Conservation (phyloP, 495 filamentous ascomycete species). For the Beverwykella pulmonaria region DNA sequence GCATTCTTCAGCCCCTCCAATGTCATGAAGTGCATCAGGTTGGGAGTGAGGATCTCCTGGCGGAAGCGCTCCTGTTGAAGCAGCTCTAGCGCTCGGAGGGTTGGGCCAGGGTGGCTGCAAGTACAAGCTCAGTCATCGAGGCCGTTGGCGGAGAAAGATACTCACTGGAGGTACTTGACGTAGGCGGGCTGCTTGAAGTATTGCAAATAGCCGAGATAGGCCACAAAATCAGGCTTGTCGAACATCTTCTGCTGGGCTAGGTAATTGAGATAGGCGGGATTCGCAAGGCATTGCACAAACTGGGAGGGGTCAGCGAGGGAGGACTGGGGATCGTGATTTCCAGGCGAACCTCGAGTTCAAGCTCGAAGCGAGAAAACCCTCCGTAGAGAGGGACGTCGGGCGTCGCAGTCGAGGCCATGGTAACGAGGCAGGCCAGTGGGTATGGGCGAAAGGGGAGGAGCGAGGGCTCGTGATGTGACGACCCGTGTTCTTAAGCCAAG, state of each 20-base stretch:
- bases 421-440: constrained; percentile 11
- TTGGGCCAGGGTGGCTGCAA: constrained; percentile 71
- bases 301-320: constrained; percentile 49
- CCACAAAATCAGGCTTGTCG: constrained; percentile 68
- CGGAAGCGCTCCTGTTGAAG: constrained; percentile 83
- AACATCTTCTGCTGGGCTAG: constrained; percentile 61
- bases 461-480: background rate
- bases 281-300: constrained; percentile 85
- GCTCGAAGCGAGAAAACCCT: constrained; percentile 70
- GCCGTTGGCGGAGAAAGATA: constrained; percentile 1
- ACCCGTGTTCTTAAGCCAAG: background rate
- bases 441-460: no score
- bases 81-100: constrained; percentile 78
- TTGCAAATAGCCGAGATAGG: constrained; percentile 80
- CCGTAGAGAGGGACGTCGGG: constrained; percentile 57
- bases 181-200: constrained; percentile 87
- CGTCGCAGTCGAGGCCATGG: background rate
- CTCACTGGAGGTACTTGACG: constrained; percentile 67
- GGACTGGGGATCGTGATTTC: background rate
- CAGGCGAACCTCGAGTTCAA: constrained; percentile 67
- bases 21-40: constrained; percentile 65
- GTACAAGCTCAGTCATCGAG: constrained; percentile 25
- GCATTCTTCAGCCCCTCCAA: constrained; percentile 55
- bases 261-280: constrained; percentile 81
- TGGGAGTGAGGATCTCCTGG: constrained; percentile 75